Evolutionary conservation across 371 early-diverging fungal genomes (phyloP).

Genomic region (Actinomortierella wolfii): DNA sequence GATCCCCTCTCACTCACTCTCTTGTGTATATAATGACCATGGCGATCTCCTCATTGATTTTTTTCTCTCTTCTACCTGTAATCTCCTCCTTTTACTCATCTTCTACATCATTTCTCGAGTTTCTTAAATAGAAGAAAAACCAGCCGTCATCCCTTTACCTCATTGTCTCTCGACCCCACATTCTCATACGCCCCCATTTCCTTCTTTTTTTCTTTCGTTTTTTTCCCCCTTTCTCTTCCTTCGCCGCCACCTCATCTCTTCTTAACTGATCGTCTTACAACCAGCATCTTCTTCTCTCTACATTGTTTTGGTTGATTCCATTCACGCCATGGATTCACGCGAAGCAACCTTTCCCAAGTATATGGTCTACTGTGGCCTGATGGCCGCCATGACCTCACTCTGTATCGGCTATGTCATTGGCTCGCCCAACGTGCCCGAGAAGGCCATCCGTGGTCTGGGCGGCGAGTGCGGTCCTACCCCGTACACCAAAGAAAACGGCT

Average conservation of each 20-base stretch:
- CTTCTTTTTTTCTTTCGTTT: neutral
- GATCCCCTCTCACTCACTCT: neutral
- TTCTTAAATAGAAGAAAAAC: neutral
- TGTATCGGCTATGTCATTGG: slow-evolving; percentile 56
- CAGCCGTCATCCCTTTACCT: slow-evolving; percentile 1
- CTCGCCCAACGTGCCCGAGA: slow-evolving; percentile 53
- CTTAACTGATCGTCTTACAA: neutral
- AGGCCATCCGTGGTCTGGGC: slow-evolving; percentile 23
- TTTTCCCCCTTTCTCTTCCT: slow-evolving; percentile 1
- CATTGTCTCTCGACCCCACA: neutral
- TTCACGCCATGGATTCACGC: slow-evolving; percentile 45
- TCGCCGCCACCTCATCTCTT: neutral
- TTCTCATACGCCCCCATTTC: slow-evolving; percentile 1
- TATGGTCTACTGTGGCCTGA: slow-evolving; percentile 51
- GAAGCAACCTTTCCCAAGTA: slow-evolving; percentile 41
- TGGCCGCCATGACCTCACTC: slow-evolving; percentile 49
- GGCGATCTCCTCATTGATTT: neutral
- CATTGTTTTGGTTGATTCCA: neutral
- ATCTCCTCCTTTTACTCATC: neutral
- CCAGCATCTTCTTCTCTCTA: neutral
- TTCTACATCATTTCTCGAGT: neutral
- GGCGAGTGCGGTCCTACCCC: slow-evolving; percentile 21
- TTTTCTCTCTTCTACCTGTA: neutral
- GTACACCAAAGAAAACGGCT: slow-evolving; percentile 16
- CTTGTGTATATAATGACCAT: neutral